phyloP scores from a whole-genome alignment of 2,329 filamentous ascomycete genomes.

The Sclerotinia nivalis region DNA sequence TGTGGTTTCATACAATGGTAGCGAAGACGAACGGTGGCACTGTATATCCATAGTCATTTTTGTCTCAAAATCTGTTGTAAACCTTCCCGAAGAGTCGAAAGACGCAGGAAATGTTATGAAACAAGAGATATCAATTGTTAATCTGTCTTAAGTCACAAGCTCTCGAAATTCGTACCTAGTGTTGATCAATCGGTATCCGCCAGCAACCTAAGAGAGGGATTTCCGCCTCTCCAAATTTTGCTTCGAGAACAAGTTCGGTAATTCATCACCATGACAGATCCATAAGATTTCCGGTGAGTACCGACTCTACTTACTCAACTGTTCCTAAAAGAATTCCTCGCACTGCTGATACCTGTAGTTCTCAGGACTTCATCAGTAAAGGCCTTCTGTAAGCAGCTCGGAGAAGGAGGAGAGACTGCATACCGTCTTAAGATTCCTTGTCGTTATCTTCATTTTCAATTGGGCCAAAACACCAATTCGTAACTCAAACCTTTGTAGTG shows the following conservation, averaged over 20 bases:
- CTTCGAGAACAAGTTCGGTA: background rate
- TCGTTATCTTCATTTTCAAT: slow-evolving; percentile 45
- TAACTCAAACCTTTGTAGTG: background rate
- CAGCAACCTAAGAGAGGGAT: background rate
- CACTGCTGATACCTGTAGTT: background rate
- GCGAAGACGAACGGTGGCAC: background rate
- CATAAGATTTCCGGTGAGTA: background rate
- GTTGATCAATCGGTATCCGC: background rate
- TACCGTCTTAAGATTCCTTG: slow-evolving; percentile 37
- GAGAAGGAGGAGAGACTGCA: background rate
- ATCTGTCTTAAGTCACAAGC: background rate
- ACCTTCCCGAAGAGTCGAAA: background rate
- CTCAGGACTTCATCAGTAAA: background rate
- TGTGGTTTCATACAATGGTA: background rate
- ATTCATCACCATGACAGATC: background rate
- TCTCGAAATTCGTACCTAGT: background rate
- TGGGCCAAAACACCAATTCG: background rate
- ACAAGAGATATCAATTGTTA: background rate
- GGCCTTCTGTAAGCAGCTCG: background rate
- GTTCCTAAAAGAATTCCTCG: background rate
- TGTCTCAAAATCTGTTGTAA: background rate
- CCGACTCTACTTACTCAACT: background rate
- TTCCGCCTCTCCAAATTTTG: background rate
- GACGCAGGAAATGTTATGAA: background rate
- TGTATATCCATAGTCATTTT: background rate